Conservation (phyloP, 2,329 filamentous ascomycete genomes). For the Aspergillus ustus region DNA sequence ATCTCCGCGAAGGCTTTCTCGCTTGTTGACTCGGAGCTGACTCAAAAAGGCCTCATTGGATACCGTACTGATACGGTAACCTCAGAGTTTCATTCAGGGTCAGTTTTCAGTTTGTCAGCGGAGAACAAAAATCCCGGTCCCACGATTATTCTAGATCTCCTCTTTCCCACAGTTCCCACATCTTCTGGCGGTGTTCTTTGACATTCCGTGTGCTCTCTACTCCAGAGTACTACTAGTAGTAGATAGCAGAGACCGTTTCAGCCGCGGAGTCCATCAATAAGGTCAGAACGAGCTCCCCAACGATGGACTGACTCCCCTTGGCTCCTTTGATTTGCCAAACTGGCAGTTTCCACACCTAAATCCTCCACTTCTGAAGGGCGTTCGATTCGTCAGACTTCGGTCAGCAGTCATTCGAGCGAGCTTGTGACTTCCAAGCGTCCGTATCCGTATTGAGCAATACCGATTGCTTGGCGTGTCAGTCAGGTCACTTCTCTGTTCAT, state of each 20-base stretch:
- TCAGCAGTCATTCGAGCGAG: not conserved
- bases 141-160: not conserved
- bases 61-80: not conserved
- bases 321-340: not conserved
- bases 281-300: not conserved
- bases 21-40: not conserved
- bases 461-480: slow-evolving; percentile 7
- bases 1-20: not conserved
- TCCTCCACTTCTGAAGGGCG: not conserved
- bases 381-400: not conserved
- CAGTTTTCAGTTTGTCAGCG: slow-evolving; percentile 4
- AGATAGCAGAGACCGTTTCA: not conserved
- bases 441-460: slow-evolving; percentile 4
- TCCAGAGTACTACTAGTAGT: too few relatives aligned
- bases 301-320: not conserved
- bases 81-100: not conserved
- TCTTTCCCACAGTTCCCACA: not conserved
- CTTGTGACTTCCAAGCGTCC: not conserved
- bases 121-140: not conserved
- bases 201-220: not conserved
- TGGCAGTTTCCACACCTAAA: not conserved
- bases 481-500: not conserved
- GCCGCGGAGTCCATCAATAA: not conserved
- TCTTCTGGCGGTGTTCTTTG: not conserved
- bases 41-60: slow-evolving; percentile 6